phyloP scores from a whole-genome alignment of 306 rosid species.

The Prunus mume region DNA sequence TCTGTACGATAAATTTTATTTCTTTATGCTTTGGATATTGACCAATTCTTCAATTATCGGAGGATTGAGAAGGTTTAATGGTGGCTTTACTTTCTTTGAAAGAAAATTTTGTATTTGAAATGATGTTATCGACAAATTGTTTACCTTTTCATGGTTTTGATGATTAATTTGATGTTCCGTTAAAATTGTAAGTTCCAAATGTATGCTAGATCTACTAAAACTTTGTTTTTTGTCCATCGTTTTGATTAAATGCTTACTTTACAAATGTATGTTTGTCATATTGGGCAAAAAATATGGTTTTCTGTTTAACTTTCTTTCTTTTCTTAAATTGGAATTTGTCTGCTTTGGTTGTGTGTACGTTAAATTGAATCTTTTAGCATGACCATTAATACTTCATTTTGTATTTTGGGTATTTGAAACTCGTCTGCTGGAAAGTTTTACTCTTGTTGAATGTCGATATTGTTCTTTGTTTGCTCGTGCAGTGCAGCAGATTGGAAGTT shows the following conservation, averaged over 20 bases:
- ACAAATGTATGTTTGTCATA: not conserved
- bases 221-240: not conserved
- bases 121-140: not conserved
- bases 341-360: not conserved
- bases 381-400: not conserved
- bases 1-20: not conserved
- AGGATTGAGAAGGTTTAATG: not conserved
- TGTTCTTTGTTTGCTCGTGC: constrained; percentile 36
- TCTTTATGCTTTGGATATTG: not conserved
- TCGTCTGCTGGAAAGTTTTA: not conserved
- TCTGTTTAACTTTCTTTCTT: not conserved
- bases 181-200: not conserved
- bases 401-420: not conserved
- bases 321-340: not conserved
- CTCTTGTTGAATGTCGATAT: constrained; percentile 6
- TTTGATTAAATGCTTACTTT: not conserved
- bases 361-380: not conserved
- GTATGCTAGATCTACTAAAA: not conserved
- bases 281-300: not conserved
- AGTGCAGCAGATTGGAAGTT: constrained; percentile 88
- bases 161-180: not conserved
- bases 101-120: not conserved
- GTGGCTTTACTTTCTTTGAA: not conserved
- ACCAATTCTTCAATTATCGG: not conserved
- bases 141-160: not conserved